Percentiles rank a stretch among this genome's conserved stretches.
Conservation (phyloP, 73 alveolate genomes). For the Symbiodinium natans region DNA sequence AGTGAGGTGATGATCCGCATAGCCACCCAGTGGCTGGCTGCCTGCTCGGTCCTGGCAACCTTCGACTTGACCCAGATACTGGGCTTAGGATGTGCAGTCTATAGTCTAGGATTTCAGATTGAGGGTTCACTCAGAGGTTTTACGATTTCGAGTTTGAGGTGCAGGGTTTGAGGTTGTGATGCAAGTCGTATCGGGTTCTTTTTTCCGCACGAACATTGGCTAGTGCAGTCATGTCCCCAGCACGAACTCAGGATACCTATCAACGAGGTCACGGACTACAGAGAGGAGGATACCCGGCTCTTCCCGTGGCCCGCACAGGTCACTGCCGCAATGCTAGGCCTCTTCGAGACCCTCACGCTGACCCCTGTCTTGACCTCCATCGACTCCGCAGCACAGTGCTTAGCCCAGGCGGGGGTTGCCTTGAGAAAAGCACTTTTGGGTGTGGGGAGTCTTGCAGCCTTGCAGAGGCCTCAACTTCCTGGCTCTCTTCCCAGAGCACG, state of each 20-base stretch:
- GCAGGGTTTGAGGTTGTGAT: neutral
- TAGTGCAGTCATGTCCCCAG: neutral
- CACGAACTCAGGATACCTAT: neutral
- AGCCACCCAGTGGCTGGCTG: conserved; percentile 22
- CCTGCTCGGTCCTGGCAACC: neutral
- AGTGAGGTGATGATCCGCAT: neutral
- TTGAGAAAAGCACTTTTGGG: neutral
- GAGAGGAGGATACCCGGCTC: neutral
- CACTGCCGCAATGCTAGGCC: neutral
- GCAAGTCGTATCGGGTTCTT: neutral
- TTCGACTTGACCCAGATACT: neutral
- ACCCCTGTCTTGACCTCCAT: neutral
- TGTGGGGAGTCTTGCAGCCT: too few species aligned
- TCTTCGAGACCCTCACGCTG: neutral
- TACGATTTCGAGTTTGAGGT: neutral
- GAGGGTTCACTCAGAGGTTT: neutral
- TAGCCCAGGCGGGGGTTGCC: neutral
- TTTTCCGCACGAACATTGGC: neutral
- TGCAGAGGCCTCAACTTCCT: neutral
- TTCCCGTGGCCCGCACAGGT: neutral
- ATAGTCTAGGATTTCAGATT: neutral
- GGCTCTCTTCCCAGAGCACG: neutral
- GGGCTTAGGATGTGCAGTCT: neutral
- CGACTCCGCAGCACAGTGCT: neutral
- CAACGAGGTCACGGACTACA: neutral